Evolutionary conservation across 345 rosid species (phyloP), one percentile per base, ranked within the genome.

Genomic region (Litchi chinensis): DNA sequence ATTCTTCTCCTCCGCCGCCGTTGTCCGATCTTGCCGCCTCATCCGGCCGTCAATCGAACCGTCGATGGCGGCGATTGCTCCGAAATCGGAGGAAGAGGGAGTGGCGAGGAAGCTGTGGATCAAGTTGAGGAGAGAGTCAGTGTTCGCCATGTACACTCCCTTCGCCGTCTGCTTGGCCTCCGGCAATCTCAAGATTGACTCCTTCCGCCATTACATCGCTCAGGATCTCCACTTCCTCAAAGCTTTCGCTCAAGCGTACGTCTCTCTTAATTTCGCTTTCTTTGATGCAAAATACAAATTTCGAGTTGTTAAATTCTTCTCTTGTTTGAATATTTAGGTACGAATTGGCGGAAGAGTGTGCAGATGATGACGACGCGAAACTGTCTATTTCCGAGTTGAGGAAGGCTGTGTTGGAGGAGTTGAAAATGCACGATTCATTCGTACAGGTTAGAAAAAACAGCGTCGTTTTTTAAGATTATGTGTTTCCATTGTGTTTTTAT

Each of bases 291-390:
- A 32, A 32, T 3, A 32, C 37, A 3, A 3, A 46, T 46, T 46
- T 46, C 52, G 5, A 46, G 52, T 60, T 65, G 57, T 66, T 69
- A n/a, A 50, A 78, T 66, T 18, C 50, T 37, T 63, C 75, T 60
- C 44, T 16, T 50, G 65, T 79, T 74, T 60, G 69, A 32, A 79
- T 83, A 48, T 60, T 79, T 81, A 94, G 99, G 88, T 93, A 90
- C 83, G 95, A 90, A 75, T 82, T 88, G 82, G 98, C 99, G 0
- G 95, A 87, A 85, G 98, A 93, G 59, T 94, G 94, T 85, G 93
- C 99, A 37, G 99, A 92, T 81, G 99, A 94, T 80, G 99, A 97
- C 76, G 99, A 94, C 73, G 98, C 90, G 57, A 94, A 93, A 82
- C 37, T 83, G 71, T 93, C 93, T 24, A 94, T 94, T 74, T 76